phyloP scores from a whole-genome alignment of 352 stramenopile species.

The Phytopythium boreale region DNA sequence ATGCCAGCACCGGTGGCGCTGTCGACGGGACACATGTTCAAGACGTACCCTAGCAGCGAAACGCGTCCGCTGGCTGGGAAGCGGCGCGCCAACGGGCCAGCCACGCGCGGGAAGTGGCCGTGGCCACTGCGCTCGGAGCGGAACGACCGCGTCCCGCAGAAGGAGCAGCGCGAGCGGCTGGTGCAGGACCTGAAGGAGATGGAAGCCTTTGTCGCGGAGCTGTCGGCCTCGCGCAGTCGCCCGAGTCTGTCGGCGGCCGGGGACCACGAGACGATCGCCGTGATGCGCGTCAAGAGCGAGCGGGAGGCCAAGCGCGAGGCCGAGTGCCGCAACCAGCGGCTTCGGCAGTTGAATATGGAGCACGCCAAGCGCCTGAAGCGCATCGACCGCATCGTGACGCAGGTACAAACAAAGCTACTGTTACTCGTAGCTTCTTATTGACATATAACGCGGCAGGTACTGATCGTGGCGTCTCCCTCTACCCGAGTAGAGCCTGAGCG shows the following conservation, averaged over 20 bases:
- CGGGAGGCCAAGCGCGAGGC: slow-evolving; percentile 6
- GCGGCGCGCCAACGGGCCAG: neutral
- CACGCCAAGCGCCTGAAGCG: slow-evolving; percentile 6
- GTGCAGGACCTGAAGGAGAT: slow-evolving; percentile 3
- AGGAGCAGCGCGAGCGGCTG: slow-evolving; percentile 6
- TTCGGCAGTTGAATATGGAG: neutral
- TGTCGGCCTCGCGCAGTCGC: neutral
- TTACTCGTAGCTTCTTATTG: neutral
- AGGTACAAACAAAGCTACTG: slow-evolving; percentile 3
- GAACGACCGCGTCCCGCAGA: slow-evolving; percentile 3
- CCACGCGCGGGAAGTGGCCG: neutral
- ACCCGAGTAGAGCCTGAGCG: slow-evolving; percentile 2
- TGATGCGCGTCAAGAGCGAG: neutral
- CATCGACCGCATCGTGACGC: slow-evolving; percentile 1
- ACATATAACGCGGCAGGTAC: too few relatives aligned
- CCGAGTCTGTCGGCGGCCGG: neutral
- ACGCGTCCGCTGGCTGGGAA: neutral
- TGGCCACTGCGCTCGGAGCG: slow-evolving; percentile 8
- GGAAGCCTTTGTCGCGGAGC: slow-evolving; percentile 5
- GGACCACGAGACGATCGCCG: neutral
- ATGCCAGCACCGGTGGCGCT: neutral
- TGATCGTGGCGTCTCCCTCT: neutral
- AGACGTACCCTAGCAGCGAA: neutral
- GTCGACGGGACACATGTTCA: neutral
- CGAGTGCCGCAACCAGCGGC: slow-evolving; percentile 7